Base-by-base conservation (phyloP, 768 basidiomycete genomes). In the Kwoniella newhampshirensis region DNA sequence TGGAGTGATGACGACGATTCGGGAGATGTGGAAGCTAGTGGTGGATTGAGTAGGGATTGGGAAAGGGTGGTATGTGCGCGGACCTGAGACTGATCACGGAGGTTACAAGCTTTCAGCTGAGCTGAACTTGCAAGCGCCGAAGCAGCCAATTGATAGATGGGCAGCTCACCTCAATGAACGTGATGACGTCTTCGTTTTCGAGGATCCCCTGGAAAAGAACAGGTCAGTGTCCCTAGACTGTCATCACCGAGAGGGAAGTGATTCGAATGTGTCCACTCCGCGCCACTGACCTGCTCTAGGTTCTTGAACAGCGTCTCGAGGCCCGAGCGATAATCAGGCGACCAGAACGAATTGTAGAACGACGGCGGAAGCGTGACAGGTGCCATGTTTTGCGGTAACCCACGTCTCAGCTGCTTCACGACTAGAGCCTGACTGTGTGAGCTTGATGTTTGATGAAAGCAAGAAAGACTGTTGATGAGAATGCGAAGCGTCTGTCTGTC, bases 321-420 rank as follows among this genome's bases (percentile, higher is more conserved):
- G 30, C 91, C 92, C 57, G 79, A 83, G 42, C 89, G 81, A 73
- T 90, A 92, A 79, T 92, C 90, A 75, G 89, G 87, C 18, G 91
- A 84, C 92, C 92, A 96, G 80, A 96, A 96, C 27, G 91, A 92
- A 76, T 94, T 93, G 54, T 82, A 84, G 75, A 96, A 96, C 15
- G 83, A 83, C 57, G 90, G 81, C n/a, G 91, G 91, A 70, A 93
- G 84, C 41, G 90, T 88, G 61, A 94, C 79, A 63, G 89, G 87
- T 60, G 90, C 87, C 91, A 93, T 92, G 26, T n/a, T n/a, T n/a
- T n/a, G n/a, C n/a, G n/a, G n/a, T n/a, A n/a, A n/a, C n/a, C n/a
- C n/a, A n/a, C n/a, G n/a, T n/a, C n/a, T n/a, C n/a, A n/a, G n/a
- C n/a, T n/a, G n/a, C n/a, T n/a, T n/a, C n/a, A n/a, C n/a, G n/a